These are phyloP conservation scores for Ilex asprella DNA, from an alignment of 257 asterid species.

Conservation along the genomic window DNA sequence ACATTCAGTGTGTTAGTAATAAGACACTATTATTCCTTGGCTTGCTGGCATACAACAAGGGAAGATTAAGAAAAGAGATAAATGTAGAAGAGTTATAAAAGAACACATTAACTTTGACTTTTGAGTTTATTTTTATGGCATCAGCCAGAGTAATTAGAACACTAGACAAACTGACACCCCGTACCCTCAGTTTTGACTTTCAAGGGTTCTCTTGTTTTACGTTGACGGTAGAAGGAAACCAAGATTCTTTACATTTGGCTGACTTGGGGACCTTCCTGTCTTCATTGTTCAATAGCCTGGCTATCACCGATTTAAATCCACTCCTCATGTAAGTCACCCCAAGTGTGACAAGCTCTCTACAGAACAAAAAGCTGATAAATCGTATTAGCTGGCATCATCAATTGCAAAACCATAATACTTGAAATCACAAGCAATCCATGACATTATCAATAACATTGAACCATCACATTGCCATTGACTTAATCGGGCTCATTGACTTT, in stretches of 20 bases:
- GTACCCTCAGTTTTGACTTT: conserved; percentile 30
- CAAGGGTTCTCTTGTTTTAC: conserved; percentile 48
- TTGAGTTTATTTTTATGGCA: neutral
- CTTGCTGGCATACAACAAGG: too few relatives aligned
- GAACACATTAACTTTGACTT: neutral
- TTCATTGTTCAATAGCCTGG: conserved; percentile 69
- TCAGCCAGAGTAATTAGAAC: conserved; percentile 3
- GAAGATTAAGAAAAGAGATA: neutral
- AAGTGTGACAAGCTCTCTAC: conserved; percentile 69
- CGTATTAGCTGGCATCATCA: neutral
- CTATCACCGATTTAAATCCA: conserved; percentile 47
- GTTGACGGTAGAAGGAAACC: conserved; percentile 61
- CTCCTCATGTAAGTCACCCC: conserved; percentile 53
- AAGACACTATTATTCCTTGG: too few relatives aligned
- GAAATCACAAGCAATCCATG: neutral
- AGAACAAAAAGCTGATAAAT: conserved; percentile 9
- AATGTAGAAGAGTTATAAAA: neutral
- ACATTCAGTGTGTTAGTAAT: too few relatives aligned
- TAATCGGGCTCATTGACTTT: neutral
- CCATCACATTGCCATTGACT: neutral
- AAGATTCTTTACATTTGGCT: conserved; percentile 62
- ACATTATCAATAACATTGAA: neutral
- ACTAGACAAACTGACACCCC: conserved; percentile 40
- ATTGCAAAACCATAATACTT: too few relatives aligned
- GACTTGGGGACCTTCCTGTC: conserved; percentile 55